Evolutionary conservation across 2,329 filamentous ascomycete species (phyloP).

Genomic region (Alternaria burnsii): DNA sequence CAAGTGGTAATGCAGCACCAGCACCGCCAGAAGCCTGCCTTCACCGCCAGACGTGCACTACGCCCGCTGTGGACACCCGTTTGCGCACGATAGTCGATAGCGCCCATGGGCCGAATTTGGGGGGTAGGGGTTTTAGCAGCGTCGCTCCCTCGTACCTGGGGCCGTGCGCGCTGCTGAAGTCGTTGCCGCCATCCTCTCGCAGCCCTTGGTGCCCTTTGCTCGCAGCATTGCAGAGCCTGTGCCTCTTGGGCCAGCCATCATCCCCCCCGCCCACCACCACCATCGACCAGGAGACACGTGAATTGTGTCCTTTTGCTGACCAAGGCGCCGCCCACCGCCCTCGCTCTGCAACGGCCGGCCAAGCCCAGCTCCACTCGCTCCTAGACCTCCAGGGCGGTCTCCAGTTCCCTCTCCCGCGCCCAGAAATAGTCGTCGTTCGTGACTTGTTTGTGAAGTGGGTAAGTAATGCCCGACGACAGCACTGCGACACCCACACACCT

Average conservation of each 20-base stretch:
- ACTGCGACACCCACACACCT: slow-evolving; percentile 38
- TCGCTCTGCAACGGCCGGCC: slow-evolving; percentile 30
- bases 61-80: slow-evolving; percentile 17
- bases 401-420: not conserved
- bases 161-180: slow-evolving; percentile 25
- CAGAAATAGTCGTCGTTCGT: not conserved
- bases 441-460: slow-evolving; percentile 26
- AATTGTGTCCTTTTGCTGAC: slow-evolving; percentile 18
- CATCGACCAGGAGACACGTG: slow-evolving; percentile 3
- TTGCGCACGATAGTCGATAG: slow-evolving; percentile 9
- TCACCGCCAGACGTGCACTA: slow-evolving; percentile 7
- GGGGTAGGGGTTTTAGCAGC: slow-evolving; percentile 24
- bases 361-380: slow-evolving; percentile 10
- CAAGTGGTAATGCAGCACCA: not conserved
- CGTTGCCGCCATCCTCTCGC: slow-evolving; percentile 27
- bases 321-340: slow-evolving; percentile 10
- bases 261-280: slow-evolving; percentile 1
- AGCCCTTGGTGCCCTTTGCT: slow-evolving; percentile 21
- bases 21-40: not conserved
- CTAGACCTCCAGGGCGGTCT: not conserved
- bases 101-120: slow-evolving; percentile 12
- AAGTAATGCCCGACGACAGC: slow-evolving; percentile 36
- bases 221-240: slow-evolving; percentile 18
- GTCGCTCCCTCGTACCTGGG: slow-evolving; percentile 24
- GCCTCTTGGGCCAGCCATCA: slow-evolving; percentile 26